Conservation (phyloP, 2,329 filamentous ascomycete genomes). For the Atkinsonella hypoxylon region DNA sequence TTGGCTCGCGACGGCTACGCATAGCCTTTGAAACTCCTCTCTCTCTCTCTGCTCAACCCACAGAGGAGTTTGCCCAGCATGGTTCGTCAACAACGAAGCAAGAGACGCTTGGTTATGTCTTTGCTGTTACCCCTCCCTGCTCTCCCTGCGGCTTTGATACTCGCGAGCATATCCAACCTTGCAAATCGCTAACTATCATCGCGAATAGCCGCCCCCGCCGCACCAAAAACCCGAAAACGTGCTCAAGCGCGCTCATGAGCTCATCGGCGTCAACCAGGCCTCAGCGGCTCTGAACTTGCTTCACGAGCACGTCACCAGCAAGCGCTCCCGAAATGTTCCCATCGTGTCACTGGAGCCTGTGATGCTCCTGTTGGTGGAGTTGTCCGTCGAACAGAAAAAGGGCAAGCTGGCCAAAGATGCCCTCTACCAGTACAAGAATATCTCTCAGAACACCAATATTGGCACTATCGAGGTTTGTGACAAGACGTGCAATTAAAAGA, state of each 20-base stretch:
- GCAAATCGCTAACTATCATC: constrained; percentile 1
- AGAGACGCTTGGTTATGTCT: constrained; percentile 10
- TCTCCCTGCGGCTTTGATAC: constrained; percentile 12
- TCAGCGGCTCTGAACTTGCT: constrained; percentile 86
- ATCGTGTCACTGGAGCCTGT: constrained; percentile 95
- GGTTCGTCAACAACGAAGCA: constrained; percentile 20
- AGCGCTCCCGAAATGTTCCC: constrained; percentile 92
- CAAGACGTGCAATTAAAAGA: neutral
- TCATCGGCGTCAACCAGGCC: constrained; percentile 93
- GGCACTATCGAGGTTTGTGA: constrained; percentile 78
- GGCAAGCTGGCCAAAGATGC: constrained; percentile 98
- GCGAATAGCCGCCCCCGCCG: constrained; percentile 74
- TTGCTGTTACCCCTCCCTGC: constrained; percentile 17
- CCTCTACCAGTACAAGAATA: constrained; percentile 99
- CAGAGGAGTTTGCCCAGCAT: constrained; percentile 43
- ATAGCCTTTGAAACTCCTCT: constrained; percentile 25
- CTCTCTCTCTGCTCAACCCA: constrained; percentile 22
- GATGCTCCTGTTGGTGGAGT: constrained; percentile 94
- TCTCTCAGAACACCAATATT: constrained; percentile 97
- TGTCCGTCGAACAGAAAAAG: constrained; percentile 95
- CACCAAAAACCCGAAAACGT: constrained; percentile 99
- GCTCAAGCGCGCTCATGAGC: constrained; percentile 94
- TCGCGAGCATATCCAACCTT: neutral
- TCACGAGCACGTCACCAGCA: constrained; percentile 98
- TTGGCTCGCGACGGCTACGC: constrained; percentile 27